phyloP scores from a whole-genome alignment of 805 yeast genomes.

The Suhomyces faveliae region DNA sequence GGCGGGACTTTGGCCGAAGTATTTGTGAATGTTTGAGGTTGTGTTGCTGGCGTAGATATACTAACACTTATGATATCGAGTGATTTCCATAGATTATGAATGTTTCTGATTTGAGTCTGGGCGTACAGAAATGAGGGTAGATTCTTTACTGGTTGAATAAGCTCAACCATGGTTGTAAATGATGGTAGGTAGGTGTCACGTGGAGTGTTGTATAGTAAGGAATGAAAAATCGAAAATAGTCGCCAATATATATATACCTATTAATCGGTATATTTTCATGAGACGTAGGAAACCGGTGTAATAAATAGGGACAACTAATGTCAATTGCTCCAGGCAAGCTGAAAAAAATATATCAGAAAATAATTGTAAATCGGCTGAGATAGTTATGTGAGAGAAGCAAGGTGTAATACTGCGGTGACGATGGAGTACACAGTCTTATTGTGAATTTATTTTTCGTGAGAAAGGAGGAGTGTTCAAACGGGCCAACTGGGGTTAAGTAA shows the following conservation, averaged over 20 bases:
- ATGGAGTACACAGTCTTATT: neutral
- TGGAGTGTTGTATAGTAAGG: no score
- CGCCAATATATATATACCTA: neutral
- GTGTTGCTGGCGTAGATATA: neutral
- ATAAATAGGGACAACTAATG: neutral
- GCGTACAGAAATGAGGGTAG: conserved; percentile 1
- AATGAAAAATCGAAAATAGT: neutral
- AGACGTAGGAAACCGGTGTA: neutral
- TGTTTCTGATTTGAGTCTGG: conserved; percentile 5
- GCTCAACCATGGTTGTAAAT: neutral
- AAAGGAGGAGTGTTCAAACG: neutral
- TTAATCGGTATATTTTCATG: neutral
- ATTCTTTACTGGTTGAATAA: neutral
- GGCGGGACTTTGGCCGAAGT: neutral
- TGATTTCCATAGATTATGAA: conserved; percentile 8
- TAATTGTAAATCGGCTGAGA: neutral
- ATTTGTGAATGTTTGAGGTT: neutral
- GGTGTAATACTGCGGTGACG: neutral
- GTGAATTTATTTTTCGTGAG: neutral
- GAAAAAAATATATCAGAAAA: neutral
- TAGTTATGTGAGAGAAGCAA: neutral
- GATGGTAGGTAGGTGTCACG: neutral
- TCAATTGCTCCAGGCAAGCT: neutral
- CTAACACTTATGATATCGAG: conserved; percentile 8
- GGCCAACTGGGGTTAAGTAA: neutral